These are phyloP conservation scores for Albifimbria verrucaria DNA, from an alignment of 2,329 filamentous ascomycete species.

Conservation along the genomic window DNA sequence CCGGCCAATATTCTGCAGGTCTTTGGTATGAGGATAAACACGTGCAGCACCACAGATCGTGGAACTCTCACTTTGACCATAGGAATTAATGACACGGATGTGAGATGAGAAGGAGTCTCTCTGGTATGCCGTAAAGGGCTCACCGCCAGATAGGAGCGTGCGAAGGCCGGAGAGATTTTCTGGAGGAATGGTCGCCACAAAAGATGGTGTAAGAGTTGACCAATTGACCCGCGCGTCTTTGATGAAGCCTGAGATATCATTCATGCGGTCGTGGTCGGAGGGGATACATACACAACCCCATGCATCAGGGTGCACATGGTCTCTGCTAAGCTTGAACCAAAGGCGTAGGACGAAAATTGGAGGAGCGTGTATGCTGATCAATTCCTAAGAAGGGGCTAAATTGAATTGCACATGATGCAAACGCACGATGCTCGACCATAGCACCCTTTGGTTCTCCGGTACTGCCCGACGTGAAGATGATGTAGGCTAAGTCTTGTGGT, in stretches of 20 bases:
- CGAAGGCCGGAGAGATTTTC: slow-evolving; percentile 2
- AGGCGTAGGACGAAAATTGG: slow-evolving; percentile 15
- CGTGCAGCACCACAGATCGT: slow-evolving; percentile 5
- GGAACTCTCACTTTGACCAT: slow-evolving; percentile 26
- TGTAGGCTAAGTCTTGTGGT: slow-evolving; percentile 5
- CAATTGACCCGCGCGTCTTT: slow-evolving; percentile 8
- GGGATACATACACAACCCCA: slow-evolving; percentile 17
- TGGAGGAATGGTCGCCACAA: slow-evolving; percentile 6
- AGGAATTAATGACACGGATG: slow-evolving; percentile 35
- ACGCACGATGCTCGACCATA: slow-evolving; percentile 7
- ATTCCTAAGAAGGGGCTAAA: not conserved
- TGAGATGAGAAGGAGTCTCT: slow-evolving; percentile 10
- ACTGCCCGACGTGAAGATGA: slow-evolving; percentile 18
- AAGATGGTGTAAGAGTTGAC: slow-evolving; percentile 13
- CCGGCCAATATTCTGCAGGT: slow-evolving; percentile 7
- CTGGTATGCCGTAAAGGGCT: slow-evolving; percentile 15
- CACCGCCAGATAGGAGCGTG: slow-evolving; percentile 2
- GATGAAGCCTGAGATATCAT: slow-evolving; percentile 13
- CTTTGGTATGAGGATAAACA: not conserved
- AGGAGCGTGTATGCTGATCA: slow-evolving; percentile 4
- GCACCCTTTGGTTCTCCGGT: slow-evolving; percentile 17
- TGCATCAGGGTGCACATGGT: slow-evolving; percentile 10
- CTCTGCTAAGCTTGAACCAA: slow-evolving; percentile 13
- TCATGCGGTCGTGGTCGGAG: slow-evolving; percentile 16
- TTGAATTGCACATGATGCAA: not conserved